Percentiles rank a stretch among this genome's conserved stretches.
These are phyloP conservation scores for Panicum miliaceum DNA, from an alignment of 176 grass and related monocot genomes.

Conservation along the genomic window DNA sequence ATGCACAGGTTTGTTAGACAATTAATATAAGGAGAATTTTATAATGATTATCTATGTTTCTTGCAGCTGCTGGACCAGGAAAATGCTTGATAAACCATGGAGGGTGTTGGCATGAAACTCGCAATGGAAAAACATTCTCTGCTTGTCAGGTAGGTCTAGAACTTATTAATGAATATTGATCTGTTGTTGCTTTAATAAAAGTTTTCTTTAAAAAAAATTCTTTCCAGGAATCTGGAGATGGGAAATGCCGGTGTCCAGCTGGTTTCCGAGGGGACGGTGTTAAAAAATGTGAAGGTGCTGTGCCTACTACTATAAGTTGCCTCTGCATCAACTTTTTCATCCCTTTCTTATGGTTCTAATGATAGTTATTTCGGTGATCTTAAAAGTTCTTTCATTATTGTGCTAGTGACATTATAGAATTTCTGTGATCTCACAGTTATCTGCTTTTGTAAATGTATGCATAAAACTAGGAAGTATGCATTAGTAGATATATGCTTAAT, in stretches of 20 bases:
- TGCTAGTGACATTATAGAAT: background rate
- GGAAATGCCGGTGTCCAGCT: constrained; percentile 59
- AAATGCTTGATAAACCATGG: constrained; percentile 86
- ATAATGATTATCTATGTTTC: constrained; percentile 32
- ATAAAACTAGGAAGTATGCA: background rate
- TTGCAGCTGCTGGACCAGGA: constrained; percentile 84
- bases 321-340: background rate
- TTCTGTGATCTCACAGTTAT: background rate
- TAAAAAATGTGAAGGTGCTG: constrained; percentile 62
- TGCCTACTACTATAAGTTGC: background rate
- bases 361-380: background rate
- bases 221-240: constrained; percentile 57
- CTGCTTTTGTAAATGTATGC: background rate
- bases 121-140: constrained; percentile 70
- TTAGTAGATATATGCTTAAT: background rate
- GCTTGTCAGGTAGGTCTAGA: constrained; percentile 71
- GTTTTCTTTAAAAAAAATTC: background rate
- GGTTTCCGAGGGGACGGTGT: constrained; percentile 64
- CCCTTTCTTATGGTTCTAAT: background rate
- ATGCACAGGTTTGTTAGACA: background rate
- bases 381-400: constrained; percentile 24
- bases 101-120: constrained; percentile 83
- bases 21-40: constrained; percentile 14
- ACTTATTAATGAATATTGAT: background rate
- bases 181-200: background rate